Percentiles rank a stretch among this genome's conserved stretches.
Conservation (phyloP, 129 eudicot genomes). For the Kitagawia praeruptora region DNA sequence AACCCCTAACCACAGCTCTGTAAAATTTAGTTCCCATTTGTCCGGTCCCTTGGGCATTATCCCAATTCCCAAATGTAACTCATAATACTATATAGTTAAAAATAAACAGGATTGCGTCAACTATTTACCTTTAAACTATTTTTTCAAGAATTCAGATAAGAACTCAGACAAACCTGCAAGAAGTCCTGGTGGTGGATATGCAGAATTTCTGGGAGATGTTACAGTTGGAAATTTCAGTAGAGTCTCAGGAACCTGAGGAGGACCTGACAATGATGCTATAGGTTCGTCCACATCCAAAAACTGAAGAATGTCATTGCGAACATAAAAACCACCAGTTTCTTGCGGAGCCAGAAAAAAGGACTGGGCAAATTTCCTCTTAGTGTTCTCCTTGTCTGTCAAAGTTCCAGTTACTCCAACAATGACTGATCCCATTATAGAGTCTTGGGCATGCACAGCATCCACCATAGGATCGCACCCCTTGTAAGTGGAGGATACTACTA, state of each 20-base stretch:
- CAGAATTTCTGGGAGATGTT: not conserved
- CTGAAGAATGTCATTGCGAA: conserved; percentile 1
- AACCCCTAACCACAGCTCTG: no score
- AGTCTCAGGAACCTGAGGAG: not conserved
- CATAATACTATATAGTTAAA: no score
- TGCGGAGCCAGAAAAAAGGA: conserved; percentile 1
- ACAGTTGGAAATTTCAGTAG: not conserved
- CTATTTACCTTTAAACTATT: no score
- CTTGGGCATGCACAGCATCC: conserved; percentile 9
- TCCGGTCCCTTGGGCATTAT: no score
- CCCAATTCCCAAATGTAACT: no score
- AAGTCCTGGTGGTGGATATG: no score
- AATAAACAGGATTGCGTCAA: no score
- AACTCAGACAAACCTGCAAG: no score
- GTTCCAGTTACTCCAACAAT: conserved; percentile 7
- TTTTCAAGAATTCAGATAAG: no score
- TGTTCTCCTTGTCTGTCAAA: not conserved
- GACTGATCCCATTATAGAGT: conserved; percentile 1
- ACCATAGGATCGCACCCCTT: not conserved
- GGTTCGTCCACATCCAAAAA: not conserved
- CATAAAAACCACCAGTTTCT: conserved; percentile 4
- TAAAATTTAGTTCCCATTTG: no score
- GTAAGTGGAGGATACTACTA: not conserved
- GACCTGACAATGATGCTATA: not conserved
- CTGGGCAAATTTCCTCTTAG: not conserved